Base-by-base conservation (phyloP, 805 yeast species). In the Spathaspora gorwiae region DNA sequence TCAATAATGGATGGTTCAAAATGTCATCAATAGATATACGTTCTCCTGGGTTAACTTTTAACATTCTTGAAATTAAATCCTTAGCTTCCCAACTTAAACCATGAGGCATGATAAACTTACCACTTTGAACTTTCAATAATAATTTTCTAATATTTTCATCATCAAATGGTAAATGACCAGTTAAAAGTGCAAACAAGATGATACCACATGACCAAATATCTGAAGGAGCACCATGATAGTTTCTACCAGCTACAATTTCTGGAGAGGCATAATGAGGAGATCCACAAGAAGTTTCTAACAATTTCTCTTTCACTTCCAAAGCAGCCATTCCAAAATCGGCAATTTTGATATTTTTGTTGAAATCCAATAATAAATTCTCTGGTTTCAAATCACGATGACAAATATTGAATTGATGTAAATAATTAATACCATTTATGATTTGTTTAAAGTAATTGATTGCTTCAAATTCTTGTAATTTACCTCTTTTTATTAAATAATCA, bases 321-420 rank as follows among this genome's bases (percentile, higher is more conserved):
- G 99, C 98, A 13, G 99, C 99, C 99, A 94, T 94, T 31, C 99
- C 99, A 62, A 94, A 94, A 66, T 94, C 99, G 8, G 99, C 99
- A 53, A 94, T 89, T 64, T 94, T 94, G 63, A 94, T 90, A 64
- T 89, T 90, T 51, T 83, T 80, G 61, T 88, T 78, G 60, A 84
- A 83, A 68, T 90, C 98, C 37, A 90, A 71, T 37, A 86, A 65
- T 54, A 86, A 66, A 66, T 86, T 86, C 60, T 86, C 95, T 2
- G 95, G 95, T 59, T 86, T 86, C 56, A 88, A 73, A 61, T 88
- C 96, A 49, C 96, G 81, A 63, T 88, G 96, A 51, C 95, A 89
- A 55, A 88, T 87, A 61, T 87, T 87, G 61, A 87, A 80, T 49
- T 85, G 86, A 60, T 88, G 96, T 60, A 94, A 83, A 66, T 88